These are phyloP conservation scores for Primulina huaijiensis DNA, from an alignment of 257 asterid genomes.

Conservation along the genomic window DNA sequence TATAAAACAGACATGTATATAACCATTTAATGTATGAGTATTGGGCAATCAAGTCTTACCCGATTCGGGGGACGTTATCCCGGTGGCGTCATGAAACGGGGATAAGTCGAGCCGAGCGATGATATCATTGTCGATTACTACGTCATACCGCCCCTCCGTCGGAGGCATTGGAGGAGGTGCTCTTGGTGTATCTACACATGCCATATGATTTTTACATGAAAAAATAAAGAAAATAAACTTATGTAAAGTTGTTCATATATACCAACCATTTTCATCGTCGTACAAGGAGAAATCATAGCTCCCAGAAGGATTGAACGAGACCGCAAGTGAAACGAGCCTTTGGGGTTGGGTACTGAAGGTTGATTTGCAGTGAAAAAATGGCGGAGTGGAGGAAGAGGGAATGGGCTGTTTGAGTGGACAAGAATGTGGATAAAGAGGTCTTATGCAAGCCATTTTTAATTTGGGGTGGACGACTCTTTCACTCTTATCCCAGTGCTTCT, in stretches of 20 bases:
- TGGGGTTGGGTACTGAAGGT: constrained; percentile 23
- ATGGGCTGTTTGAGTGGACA: constrained; percentile 39
- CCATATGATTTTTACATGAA: too few relatives aligned
- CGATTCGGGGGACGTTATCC: constrained; percentile 35
- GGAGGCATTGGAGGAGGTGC: constrained; percentile 75
- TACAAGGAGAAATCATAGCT: constrained; percentile 58
- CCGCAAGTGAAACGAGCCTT: constrained; percentile 39
- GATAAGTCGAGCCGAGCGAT: constrained; percentile 52
- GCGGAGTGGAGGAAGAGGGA: constrained; percentile 29
- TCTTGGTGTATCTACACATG: constrained; percentile 33
- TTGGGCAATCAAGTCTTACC: constrained; percentile 33
- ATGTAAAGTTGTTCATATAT: too few relatives aligned
- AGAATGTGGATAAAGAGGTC: constrained; percentile 48
- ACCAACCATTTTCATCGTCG: constrained; percentile 50
- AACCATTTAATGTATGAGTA: too few relatives aligned
- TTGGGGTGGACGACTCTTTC: not conserved
- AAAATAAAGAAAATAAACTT: too few relatives aligned
- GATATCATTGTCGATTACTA: constrained; percentile 58
- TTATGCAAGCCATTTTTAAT: constrained; percentile 53
- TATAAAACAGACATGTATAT: too few relatives aligned
- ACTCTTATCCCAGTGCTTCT: too few relatives aligned
- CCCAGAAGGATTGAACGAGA: constrained; percentile 80
- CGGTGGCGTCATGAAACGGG: constrained; percentile 55
- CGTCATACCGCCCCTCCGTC: constrained; percentile 61
- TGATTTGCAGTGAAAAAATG: constrained; percentile 37